A percentile compares a stretch with the other conserved stretches of the same genome.
Conservation (phyloP, 306 rosid species). For the cucumber (Cucumis sativus) region Cucumber_9930_V3 NC_026659.2:25172001-25172500, state of each 20-base stretch:
- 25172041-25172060: slow-evolving; percentile 42
- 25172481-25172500: no score
- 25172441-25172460: not conserved
- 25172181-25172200: slow-evolving; percentile 55
- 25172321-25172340: slow-evolving; percentile 34
- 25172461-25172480: no score
- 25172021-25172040: slow-evolving; percentile 70
- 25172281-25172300: not conserved
- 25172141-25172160: slow-evolving; percentile 25
- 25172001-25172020: slow-evolving; percentile 56
- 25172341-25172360: slow-evolving; percentile 74
- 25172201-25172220: slow-evolving; percentile 73
- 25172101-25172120: slow-evolving; percentile 36
- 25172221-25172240: slow-evolving; percentile 45
- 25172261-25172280: not conserved
- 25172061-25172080: slow-evolving; percentile 71
- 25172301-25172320: slow-evolving; percentile 11
- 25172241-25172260: not conserved
- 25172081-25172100: slow-evolving; percentile 36
- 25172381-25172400: slow-evolving; percentile 37
- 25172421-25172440: slow-evolving; percentile 31
- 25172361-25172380: slow-evolving; percentile 7
- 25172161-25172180: slow-evolving; percentile 18
- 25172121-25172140: slow-evolving; percentile 33
- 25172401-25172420: slow-evolving; percentile 13